Evolutionary conservation across 106 monocot genomes (phyloP).

Genomic region (Amphibolis antarctica): DNA sequence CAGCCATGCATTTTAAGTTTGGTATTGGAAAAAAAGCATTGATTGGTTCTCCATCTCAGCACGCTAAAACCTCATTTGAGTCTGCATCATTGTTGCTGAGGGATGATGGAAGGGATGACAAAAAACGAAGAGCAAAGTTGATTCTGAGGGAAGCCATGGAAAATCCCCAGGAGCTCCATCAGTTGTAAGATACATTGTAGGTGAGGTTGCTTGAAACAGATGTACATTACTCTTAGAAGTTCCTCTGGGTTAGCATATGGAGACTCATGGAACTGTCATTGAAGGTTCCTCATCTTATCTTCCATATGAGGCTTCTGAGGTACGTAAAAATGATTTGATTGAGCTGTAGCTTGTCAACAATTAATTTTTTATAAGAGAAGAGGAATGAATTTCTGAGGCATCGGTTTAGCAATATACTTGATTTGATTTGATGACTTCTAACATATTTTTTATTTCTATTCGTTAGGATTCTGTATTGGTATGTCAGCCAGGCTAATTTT

Average conservation of each 20-base stretch:
- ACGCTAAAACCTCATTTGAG: slow-evolving; percentile 11
- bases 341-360: slow-evolving; percentile 10
- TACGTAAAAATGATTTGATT: slow-evolving; percentile 11
- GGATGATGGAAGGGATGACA: slow-evolving; percentile 88
- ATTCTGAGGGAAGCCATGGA: slow-evolving; percentile 92
- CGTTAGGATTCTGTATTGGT: no score
- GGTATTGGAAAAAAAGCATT: slow-evolving; percentile 63
- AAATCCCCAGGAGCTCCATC: slow-evolving; percentile 79
- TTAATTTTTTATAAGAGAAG: slow-evolving; percentile 5
- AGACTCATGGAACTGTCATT: slow-evolving; percentile 8
- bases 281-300: slow-evolving; percentile 7
- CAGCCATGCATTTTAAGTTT: slow-evolving; percentile 50
- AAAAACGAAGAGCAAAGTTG: slow-evolving; percentile 79
- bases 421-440: background rate
- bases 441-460: background rate
- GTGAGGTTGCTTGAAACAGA: slow-evolving; percentile 3
- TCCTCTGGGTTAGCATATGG: slow-evolving; percentile 12
- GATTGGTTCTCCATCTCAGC: slow-evolving; percentile 17
- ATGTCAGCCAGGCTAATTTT: no score
- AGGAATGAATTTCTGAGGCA: background rate
- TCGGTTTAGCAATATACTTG: background rate
- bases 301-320: slow-evolving; percentile 26
- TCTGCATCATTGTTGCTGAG: slow-evolving; percentile 38
- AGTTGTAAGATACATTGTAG: slow-evolving; percentile 36
- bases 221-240: slow-evolving; percentile 25